phyloP scores from a whole-genome alignment of 768 basidiomycete genomes.

The Amanita pseudoporphyria region DNA sequence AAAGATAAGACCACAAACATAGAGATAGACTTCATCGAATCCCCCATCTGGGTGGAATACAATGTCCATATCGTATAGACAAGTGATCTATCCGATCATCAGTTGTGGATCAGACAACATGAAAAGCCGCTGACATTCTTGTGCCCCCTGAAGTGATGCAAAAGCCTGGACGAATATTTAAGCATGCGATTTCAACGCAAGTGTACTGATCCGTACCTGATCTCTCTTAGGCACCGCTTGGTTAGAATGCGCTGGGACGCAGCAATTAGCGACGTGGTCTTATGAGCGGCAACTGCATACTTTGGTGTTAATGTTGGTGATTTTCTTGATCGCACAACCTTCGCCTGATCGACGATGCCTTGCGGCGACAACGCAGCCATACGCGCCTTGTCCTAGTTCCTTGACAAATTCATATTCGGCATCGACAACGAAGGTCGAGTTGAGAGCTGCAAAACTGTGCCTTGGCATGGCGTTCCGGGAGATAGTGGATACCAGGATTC shows the following conservation, averaged over 20 bases:
- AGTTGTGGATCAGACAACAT: slow-evolving; percentile 8
- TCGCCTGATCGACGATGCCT: slow-evolving; percentile 77
- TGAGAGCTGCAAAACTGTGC: slow-evolving; percentile 74
- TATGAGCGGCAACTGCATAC: slow-evolving; percentile 21
- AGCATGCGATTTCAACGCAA: slow-evolving; percentile 6
- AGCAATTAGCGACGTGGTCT: background rate
- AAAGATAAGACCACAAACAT: slow-evolving; percentile 37
- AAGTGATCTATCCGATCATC: slow-evolving; percentile 63
- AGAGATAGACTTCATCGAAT: slow-evolving; percentile 95
- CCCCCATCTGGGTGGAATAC: slow-evolving; percentile 86
- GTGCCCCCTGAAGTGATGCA: slow-evolving; percentile 98
- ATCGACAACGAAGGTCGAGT: slow-evolving; percentile 83
- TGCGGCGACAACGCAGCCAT: slow-evolving; percentile 86
- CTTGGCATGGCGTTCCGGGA: slow-evolving; percentile 41
- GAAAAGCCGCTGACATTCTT: slow-evolving; percentile 67
- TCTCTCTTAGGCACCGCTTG: slow-evolving; percentile 92
- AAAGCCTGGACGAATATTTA: slow-evolving; percentile 40
- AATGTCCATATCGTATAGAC: slow-evolving; percentile 97
- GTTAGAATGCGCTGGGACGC: slow-evolving; percentile 75
- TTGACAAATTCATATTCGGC: slow-evolving; percentile 90
- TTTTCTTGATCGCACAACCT: slow-evolving; percentile 94
- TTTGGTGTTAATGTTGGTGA: slow-evolving; percentile 90
- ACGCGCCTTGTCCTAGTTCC: slow-evolving; percentile 94
- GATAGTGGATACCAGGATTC: background rate
- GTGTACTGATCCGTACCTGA: slow-evolving; percentile 50